A percentile compares a stretch with the other conserved stretches of the same genome.
Evolutionary conservation across 441 rosid species (phyloP).

Genomic region (Populus hybrid): DNA sequence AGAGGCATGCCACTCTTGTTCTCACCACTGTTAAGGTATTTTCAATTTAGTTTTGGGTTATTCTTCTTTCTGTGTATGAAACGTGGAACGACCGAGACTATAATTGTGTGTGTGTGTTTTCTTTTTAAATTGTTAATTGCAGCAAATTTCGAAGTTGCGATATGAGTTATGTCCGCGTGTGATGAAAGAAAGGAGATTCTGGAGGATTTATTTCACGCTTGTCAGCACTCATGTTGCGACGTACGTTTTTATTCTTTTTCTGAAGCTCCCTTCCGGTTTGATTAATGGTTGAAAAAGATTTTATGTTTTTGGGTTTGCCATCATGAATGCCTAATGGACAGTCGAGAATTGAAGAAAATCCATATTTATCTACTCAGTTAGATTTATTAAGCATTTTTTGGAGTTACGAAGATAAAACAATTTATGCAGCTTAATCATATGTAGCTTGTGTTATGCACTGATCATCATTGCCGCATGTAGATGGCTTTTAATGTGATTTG

Average conservation of each 20-base stretch:
- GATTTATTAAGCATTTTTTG: background rate
- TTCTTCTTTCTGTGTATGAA: background rate
- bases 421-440: background rate
- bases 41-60: background rate
- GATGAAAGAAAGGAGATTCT: conserved; percentile 78
- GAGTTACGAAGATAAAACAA: background rate
- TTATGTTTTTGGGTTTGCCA: background rate
- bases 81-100: background rate
- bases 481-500: background rate
- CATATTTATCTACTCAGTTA: background rate
- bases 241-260: conserved; percentile 38
- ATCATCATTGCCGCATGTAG: background rate
- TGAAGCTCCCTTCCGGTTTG: conserved; percentile 3
- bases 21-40: conserved; percentile 68
- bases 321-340: background rate
- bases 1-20: conserved; percentile 66
- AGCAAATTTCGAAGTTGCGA: conserved; percentile 87
- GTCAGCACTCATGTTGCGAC: conserved; percentile 62
- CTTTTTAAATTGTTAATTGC: conserved; percentile 10
- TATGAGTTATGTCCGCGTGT: conserved; percentile 72
- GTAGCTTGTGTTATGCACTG: background rate
- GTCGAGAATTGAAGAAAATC: background rate
- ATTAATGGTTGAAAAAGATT: background rate
- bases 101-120: background rate
- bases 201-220: conserved; percentile 80